Evolutionary conservation across 2,329 filamentous ascomycete genomes (phyloP).

Genomic region (Alternaria metachromatica): DNA sequence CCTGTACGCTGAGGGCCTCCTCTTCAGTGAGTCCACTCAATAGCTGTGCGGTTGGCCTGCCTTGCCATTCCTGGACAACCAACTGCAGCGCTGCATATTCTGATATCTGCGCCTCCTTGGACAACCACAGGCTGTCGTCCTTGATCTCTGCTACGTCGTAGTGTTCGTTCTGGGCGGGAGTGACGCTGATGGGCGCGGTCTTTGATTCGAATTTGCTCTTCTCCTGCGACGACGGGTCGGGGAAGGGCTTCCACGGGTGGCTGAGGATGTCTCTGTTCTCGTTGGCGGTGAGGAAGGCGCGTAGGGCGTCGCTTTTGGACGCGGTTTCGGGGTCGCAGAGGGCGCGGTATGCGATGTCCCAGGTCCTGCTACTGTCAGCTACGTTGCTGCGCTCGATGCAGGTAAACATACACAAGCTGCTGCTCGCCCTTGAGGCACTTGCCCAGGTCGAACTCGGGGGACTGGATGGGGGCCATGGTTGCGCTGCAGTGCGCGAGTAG

Average conservation of each 20-base stretch:
- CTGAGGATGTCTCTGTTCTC: slow-evolving; percentile 73
- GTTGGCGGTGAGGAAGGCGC: slow-evolving; percentile 73
- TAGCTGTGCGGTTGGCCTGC: slow-evolving; percentile 75
- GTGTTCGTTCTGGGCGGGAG: slow-evolving; percentile 68
- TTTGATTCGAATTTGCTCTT: slow-evolving; percentile 80
- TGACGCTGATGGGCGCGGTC: slow-evolving; percentile 84
- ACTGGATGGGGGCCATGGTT: slow-evolving; percentile 44
- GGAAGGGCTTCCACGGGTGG: slow-evolving; percentile 72
- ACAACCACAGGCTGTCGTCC: slow-evolving; percentile 84
- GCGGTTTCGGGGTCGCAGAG: slow-evolving; percentile 58
- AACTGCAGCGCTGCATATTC: slow-evolving; percentile 82
- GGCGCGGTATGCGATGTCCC: slow-evolving; percentile 63
- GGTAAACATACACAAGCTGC: slow-evolving; percentile 73
- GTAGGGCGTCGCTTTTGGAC: slow-evolving; percentile 52
- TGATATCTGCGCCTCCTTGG: slow-evolving; percentile 77
- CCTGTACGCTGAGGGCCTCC: slow-evolving; percentile 76
- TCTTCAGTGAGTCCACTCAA: slow-evolving; percentile 76
- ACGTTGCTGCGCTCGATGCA: background rate
- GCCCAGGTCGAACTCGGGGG: slow-evolving; percentile 73
- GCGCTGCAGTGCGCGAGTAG: slow-evolving; percentile 44
- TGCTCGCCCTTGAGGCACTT: slow-evolving; percentile 82
- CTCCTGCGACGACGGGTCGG: slow-evolving; percentile 65
- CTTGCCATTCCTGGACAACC: slow-evolving; percentile 83
- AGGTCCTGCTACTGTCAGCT: slow-evolving; percentile 62
- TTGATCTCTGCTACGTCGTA: slow-evolving; percentile 83